Evolutionary conservation across 805 yeast species (phyloP).

Genomic region (Lachancea quebecensis): DNA sequence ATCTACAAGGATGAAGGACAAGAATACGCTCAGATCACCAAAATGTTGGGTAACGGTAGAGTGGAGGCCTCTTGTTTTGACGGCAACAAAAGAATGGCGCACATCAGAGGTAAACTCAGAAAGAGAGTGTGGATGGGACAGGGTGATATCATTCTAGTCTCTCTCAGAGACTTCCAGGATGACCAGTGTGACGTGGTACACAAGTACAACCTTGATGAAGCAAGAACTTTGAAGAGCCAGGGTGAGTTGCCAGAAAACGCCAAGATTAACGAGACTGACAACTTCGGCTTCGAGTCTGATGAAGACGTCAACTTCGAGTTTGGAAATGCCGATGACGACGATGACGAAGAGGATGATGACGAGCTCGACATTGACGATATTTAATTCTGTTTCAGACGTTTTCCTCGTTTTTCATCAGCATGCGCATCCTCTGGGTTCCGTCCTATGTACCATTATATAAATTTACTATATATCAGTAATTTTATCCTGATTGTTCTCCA

Average conservation of each 20-base stretch:
- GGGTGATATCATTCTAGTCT: conserved; percentile 94
- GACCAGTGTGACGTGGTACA: conserved; percentile 97
- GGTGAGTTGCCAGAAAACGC: conserved; percentile 98
- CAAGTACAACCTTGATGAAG: conserved; percentile 95
- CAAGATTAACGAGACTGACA: conserved; percentile 94
- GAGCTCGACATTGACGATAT: conserved; percentile 94
- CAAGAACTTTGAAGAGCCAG: conserved; percentile 87
- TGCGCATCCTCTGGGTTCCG: conserved; percentile 7
- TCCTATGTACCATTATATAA: conserved; percentile 9
- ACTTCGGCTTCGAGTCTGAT: conserved; percentile 92
- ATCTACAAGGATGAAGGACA: conserved; percentile 91
- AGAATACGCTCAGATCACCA: conserved; percentile 96
- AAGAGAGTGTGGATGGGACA: conserved; percentile 99
- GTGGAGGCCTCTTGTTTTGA: conserved; percentile 94
- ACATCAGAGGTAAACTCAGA: conserved; percentile 97
- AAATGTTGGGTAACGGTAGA: conserved; percentile 98
- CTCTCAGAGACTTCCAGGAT: conserved; percentile 97
- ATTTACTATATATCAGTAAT: conserved; percentile 4
- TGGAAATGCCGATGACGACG: conserved; percentile 84
- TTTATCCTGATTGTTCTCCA: background rate
- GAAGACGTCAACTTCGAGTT: conserved; percentile 98
- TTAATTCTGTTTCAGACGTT: conserved; percentile 33
- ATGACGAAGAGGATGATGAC: conserved; percentile 53
- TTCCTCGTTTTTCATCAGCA: background rate
- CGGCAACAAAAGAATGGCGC: conserved; percentile 90